Evolutionary conservation across 2,329 filamentous ascomycete genomes (phyloP).

Genomic region (Dactylellina sp.): DNA sequence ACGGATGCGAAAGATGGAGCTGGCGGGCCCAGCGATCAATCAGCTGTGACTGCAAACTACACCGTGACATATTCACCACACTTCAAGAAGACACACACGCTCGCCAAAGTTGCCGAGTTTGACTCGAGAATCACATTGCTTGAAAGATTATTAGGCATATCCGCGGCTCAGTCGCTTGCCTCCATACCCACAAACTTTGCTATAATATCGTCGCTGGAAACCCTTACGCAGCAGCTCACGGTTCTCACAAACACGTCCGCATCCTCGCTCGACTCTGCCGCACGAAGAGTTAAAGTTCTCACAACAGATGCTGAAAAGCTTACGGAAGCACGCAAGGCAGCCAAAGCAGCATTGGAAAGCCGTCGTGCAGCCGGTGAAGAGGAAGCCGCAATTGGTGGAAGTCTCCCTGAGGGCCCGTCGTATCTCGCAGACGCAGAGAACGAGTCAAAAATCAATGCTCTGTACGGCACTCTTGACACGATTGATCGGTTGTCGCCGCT

Average conservation of each 20-base stretch:
- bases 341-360: constrained; percentile 73
- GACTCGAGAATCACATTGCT: constrained; percentile 82
- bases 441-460: constrained; percentile 85
- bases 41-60: constrained; percentile 67
- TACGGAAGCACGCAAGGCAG: constrained; percentile 73
- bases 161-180: constrained; percentile 67
- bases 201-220: constrained; percentile 83
- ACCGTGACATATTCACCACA: constrained; percentile 74
- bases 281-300: constrained; percentile 76
- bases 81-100: constrained; percentile 76
- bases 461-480: constrained; percentile 88
- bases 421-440: constrained; percentile 70
- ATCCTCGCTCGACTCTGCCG: constrained; percentile 78
- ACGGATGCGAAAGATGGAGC: constrained; percentile 59
- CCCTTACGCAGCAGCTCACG: constrained; percentile 81
- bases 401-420: constrained; percentile 65
- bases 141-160: constrained; percentile 84
- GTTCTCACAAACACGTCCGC: constrained; percentile 79
- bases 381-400: constrained; percentile 37
- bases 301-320: constrained; percentile 79
- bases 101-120: constrained; percentile 87
- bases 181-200: constrained; percentile 70
- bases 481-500: constrained; percentile 88
- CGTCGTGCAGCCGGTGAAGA: constrained; percentile 58
- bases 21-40: constrained; percentile 56